A percentile compares a stretch with the other conserved stretches of the same genome.
Conservation (phyloP, 2,329 filamentous ascomycete species). For the Aspergillus vadensis region DNA sequence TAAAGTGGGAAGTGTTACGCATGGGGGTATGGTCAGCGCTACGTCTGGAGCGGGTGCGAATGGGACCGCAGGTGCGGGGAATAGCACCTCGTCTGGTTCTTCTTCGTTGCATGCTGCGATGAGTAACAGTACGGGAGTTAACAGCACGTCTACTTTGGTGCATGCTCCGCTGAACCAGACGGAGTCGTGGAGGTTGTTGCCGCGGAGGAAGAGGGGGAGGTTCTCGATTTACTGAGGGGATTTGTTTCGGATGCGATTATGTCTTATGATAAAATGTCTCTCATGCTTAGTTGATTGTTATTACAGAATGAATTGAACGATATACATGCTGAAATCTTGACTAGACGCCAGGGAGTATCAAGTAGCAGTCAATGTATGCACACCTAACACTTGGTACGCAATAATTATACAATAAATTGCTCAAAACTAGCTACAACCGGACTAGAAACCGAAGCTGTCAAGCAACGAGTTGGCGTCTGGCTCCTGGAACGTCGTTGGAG, state of each 20-base stretch:
- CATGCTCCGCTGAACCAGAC: neutral
- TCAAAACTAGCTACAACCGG: neutral
- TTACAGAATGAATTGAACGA: too few relatives aligned
- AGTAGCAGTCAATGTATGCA: too few relatives aligned
- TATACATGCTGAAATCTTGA: too few relatives aligned
- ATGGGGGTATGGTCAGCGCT: neutral
- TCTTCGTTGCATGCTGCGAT: neutral
- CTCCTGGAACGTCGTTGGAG: slow-evolving; percentile 82
- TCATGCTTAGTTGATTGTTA: neutral
- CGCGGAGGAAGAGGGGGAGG: neutral
- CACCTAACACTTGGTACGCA: too few relatives aligned
- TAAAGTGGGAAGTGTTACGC: neutral
- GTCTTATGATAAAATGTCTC: neutral
- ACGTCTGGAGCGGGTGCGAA: neutral
- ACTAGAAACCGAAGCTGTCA: slow-evolving; percentile 87
- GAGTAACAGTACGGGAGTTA: neutral
- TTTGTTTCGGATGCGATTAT: neutral
- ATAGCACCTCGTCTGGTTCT: too few relatives aligned
- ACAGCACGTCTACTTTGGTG: neutral
- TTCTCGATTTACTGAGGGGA: neutral
- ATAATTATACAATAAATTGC: neutral
- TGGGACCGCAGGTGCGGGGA: neutral
- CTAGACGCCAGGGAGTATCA: too few relatives aligned
- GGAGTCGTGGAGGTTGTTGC: neutral
- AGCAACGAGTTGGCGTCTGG: slow-evolving; percentile 86